Evolutionary conservation across 331 rosid species (phyloP).

Genomic region (Stylosanthes scabra): DNA sequence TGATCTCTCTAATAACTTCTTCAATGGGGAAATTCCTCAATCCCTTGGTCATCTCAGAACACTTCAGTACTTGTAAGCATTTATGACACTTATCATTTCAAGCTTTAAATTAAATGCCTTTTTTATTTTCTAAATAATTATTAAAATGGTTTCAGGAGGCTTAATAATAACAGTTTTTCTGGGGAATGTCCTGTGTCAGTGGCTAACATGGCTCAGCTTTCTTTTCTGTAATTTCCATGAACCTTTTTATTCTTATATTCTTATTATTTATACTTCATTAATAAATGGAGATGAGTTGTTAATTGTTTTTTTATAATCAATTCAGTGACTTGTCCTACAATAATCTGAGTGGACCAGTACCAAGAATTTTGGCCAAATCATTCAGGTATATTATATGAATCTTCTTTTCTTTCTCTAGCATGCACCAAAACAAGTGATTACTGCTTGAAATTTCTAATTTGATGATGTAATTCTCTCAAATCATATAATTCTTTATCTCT

Average conservation of each 20-base stretch:
- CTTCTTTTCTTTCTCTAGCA: conserved; percentile 13
- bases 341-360: conserved; percentile 52
- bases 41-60: conserved; percentile 53
- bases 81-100: conserved; percentile 25
- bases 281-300: not conserved
- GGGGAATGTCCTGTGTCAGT: conserved; percentile 57
- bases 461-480: no score
- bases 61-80: conserved; percentile 62
- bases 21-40: conserved; percentile 54
- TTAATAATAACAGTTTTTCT: conserved; percentile 59
- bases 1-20: conserved; percentile 61
- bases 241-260: not conserved
- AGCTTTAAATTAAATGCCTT: not conserved
- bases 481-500: not conserved
- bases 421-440: not conserved
- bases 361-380: conserved; percentile 51
- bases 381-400: conserved; percentile 47
- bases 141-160: conserved; percentile 52
- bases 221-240: conserved; percentile 57
- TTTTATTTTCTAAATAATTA: not conserved
- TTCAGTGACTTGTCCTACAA: conserved; percentile 58
- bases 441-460: no score
- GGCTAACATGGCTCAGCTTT: conserved; percentile 61
- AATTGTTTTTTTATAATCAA: conserved; percentile 23
- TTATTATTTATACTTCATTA: not conserved